These are phyloP conservation scores for Fraxinus greggii DNA, from an alignment of 305 asterid species.

Conservation along the genomic window DNA sequence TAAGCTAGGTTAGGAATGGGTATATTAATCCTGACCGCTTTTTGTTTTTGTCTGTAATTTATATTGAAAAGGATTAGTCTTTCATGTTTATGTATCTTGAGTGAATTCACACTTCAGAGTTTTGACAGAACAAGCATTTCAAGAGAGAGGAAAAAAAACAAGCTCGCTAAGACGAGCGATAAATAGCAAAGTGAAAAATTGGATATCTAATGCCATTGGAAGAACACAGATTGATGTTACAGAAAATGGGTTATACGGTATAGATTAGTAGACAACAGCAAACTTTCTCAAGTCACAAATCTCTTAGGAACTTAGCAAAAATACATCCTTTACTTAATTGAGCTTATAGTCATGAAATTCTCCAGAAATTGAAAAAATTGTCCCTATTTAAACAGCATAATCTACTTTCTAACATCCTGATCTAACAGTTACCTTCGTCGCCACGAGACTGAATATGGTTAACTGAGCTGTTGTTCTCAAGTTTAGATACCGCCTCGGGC, in stretches of 20 bases:
- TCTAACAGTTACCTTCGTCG: conserved; percentile 56
- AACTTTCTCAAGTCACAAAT: conserved; percentile 21
- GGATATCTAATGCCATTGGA: background rate
- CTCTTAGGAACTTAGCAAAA: conserved; percentile 19
- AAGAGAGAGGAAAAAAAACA: background rate
- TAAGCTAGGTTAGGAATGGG: background rate
- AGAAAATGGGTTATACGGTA: conserved; percentile 16
- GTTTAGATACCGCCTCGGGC: conserved; percentile 57
- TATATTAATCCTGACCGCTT: background rate
- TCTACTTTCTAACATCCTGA: conserved; percentile 17
- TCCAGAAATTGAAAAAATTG: background rate
- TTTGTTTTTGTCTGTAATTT: background rate
- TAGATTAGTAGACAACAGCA: conserved; percentile 28
- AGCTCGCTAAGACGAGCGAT: background rate
- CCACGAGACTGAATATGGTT: conserved; percentile 39
- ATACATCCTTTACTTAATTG: background rate
- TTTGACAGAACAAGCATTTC: background rate
- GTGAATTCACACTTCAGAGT: background rate
- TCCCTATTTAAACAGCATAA: background rate
- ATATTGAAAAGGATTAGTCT: background rate
- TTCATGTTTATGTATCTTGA: background rate
- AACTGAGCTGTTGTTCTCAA: conserved; percentile 41
- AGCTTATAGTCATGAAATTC: background rate
- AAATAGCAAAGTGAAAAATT: background rate
- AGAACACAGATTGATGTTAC: conserved; percentile 15